A percentile compares a stretch with the other conserved stretches of the same genome.
phyloP scores from a whole-genome alignment of 2,329 filamentous ascomycete genomes.

The Claviceps citrina region DNA sequence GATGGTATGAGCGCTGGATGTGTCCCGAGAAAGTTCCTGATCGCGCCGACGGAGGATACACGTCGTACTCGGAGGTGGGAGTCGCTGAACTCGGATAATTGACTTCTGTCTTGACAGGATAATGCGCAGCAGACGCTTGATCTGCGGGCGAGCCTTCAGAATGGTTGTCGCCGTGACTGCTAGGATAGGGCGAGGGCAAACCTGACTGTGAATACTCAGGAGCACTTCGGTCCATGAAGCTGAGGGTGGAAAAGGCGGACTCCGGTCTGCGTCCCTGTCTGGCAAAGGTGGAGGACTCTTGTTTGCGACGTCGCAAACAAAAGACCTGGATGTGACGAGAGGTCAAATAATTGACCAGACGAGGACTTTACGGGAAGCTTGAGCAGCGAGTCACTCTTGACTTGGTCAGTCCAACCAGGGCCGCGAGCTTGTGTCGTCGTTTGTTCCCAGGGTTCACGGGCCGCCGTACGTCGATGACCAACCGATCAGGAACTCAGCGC shows the following conservation, averaged over 20 bases:
- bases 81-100: constrained; percentile 66
- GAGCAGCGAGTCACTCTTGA: neutral
- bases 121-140: constrained; percentile 85
- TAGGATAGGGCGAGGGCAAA: constrained; percentile 62
- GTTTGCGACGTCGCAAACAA: too few relatives aligned
- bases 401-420: neutral
- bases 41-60: constrained; percentile 60
- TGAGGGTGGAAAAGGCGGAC: constrained; percentile 11
- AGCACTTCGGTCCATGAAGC: constrained; percentile 45
- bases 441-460: neutral
- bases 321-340: neutral
- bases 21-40: constrained; percentile 79
- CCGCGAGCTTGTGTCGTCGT: neutral
- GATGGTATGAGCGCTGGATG: constrained; percentile 71
- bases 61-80: constrained; percentile 76
- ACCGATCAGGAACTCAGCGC: neutral
- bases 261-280: too few relatives aligned
- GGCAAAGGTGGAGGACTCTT: too few relatives aligned
- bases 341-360: too few relatives aligned
- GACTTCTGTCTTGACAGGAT: constrained; percentile 68
- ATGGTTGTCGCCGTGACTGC: constrained; percentile 50
- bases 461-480: neutral
- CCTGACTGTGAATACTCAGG: constrained; percentile 75
- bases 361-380: too few relatives aligned
- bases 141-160: constrained; percentile 83